Base-by-base conservation (phyloP, 164 flowering plant genomes). In the Berberis vulgaris region DNA sequence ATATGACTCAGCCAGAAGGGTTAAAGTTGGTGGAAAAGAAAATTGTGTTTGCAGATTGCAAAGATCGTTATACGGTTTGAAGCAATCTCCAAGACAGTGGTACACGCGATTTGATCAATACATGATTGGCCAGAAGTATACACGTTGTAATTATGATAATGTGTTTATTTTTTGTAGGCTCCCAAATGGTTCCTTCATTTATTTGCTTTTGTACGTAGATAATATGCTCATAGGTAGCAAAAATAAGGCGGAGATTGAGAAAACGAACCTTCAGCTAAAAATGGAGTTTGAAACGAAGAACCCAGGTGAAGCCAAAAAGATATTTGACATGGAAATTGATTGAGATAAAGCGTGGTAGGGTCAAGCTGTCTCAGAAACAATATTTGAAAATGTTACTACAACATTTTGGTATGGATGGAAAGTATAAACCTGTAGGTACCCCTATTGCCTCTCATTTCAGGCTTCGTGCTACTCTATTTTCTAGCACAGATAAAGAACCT, bases 91-190 rank as follows among this genome's bases (percentile, higher is more conserved):
- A 43, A 9, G 47, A 43, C 45, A 59, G 45, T 59, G 62, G 62
- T 42, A 59, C 13, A 40, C 43, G 11, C 39, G n/a, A 7, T 59
- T 59, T 41, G 45, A 59, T 11, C n/a, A 42, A 12, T 41, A 42
- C 43, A 59, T 59, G 62, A 12, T 59, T 42, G 62, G 62, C 5
- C 62, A 59, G 26, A 12, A 43, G 62, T 59, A 59, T 12, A 59
- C 10, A 13, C 4, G 46, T 5, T 42, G 13, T 11, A 4, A 7
- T 43, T 42, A 42, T 2, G 62, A 59, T 13, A 59, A 2, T 59
- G 62, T 59, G 62, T 59, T 12, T 59, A 59, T 41, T 1, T 59
- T 41, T n/a, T 4, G 2, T 10, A 59, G 26, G 7, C 47, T 43
- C 12, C 13, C 8, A 12, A 41, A 42, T 6, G 47, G 62, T 12